Base-by-base conservation (phyloP, 805 yeast species). In the Debaryomyces prosopidis region DNA sequence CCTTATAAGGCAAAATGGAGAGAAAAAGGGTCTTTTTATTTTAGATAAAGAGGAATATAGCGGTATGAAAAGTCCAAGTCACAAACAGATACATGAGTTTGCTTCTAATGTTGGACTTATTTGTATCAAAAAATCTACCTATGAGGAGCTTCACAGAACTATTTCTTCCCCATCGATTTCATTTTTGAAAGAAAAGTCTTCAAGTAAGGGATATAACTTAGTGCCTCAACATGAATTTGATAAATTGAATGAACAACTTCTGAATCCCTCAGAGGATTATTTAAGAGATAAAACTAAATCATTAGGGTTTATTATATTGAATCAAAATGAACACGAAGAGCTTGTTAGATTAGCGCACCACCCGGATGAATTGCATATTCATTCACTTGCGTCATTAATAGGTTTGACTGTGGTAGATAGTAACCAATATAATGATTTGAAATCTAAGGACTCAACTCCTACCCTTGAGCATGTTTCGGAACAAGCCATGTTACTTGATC, bases 101-200 rank as follows among this genome's bases (percentile, higher is more conserved):
- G 37, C 57, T 23, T 44, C 50, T 5, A 46, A 42, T 5, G 39
- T 50, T 14, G 54, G 52, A 2, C 46, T 44, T 32, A 46, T 50
- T 4, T 36, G 46, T 3, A 18, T 62, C 26, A 46, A 48, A 4
- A 44, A 49, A 20, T 30, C 45, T 1, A 44, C 48, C 9, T 54
- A 50, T 32, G 46, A 46, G 11, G n/a, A 19, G 12, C 35, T 54
- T 5, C 31, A 43, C 39, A 45, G 32, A 6, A 42, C 48, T 14
- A 27, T 48, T 12, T 46, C 47, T 1, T 27, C 44, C 6, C 66
- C 65, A 35, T 36, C 53, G 4, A 27, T 44, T 15, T 60, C 54
- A 0, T 57, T 54, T 44, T 43, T 69, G n/a, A 50, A 49, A 14
- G 57, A 52, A 19, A 58, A 54, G 36, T 63, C 69, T 3, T 46